Base-by-base conservation (phyloP, 345 rosid genomes). In the Ailanthus altissimus region DNA sequence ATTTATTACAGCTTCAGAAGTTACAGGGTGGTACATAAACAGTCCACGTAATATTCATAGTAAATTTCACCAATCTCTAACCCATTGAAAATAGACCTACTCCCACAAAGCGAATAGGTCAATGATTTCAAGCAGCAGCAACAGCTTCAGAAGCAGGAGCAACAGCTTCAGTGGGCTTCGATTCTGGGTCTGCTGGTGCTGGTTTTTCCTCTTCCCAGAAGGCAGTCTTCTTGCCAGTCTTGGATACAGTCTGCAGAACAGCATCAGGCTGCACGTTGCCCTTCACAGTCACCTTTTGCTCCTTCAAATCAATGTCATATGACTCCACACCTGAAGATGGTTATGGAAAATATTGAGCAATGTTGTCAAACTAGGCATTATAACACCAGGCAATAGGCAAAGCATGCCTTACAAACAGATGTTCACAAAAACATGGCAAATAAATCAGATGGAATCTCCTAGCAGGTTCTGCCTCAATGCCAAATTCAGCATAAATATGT, bases 241-340 rank as follows among this genome's bases (percentile, higher is more conserved):
- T 94, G 3, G 97, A 85, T 43, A 94, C 98, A 0, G 89, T 86
- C 88, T 93, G 88, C 7, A 90, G 77, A 77, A 91, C 97, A n/a
- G 92, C 94, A 56, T 93, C 93, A 0, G 93, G 93, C 81, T 88
- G 85, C 64, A 93, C 90, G 18, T 86, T 93, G 76, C 98, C 97
- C 82, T 85, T 91, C 72, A 94, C 98, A 0, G 90, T 94, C 72
- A 94, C 97, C 73, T 90, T 94, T 79, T 91, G 95, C 78, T 91
- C 91, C 84, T 93, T 78, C 81, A 93, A 59, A 81, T 93, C 88
- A 70, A 93, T 85, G 69, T 94, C 93, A 75, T 64, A 94, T 54
- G 92, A 82, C 76, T 92, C 97, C 74, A 94, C 97, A 69, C 97
- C 97, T 94, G 81, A 71, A 79, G 15, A 72, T 26, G 18, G 32